Percentiles rank a stretch among this genome's conserved stretches.
These are phyloP conservation scores for Dorcoceras hygrometricum DNA, from an alignment of 257 asterid genomes.

Conservation along the genomic window DNA sequence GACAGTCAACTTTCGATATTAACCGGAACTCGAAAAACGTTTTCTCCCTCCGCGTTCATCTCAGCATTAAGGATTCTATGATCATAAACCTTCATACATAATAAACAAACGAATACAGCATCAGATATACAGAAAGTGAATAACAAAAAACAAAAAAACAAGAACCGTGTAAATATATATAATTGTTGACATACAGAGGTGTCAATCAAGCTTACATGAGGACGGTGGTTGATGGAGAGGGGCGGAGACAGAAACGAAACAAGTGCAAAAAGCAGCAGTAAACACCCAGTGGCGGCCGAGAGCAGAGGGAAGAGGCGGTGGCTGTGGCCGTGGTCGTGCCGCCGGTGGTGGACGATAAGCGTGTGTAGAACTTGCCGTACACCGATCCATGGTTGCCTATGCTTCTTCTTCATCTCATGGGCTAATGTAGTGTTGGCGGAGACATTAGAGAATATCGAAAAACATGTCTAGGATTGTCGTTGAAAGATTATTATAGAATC, in stretches of 20 bases:
- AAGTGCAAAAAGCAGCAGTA: slow-evolving; percentile 40
- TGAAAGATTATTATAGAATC: too few relatives aligned
- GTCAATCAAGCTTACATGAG: slow-evolving; percentile 19
- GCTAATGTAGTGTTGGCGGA: background rate
- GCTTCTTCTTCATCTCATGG: slow-evolving; percentile 44
- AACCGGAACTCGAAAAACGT: slow-evolving; percentile 57
- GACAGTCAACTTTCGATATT: background rate
- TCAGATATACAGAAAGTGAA: slow-evolving; percentile 5
- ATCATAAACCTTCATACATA: slow-evolving; percentile 34
- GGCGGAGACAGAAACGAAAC: slow-evolving; percentile 50
- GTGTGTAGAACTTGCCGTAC: slow-evolving; percentile 43
- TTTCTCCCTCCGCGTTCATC: slow-evolving; percentile 34
- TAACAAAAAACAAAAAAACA: background rate
- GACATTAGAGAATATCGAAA: background rate
- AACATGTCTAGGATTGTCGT: background rate
- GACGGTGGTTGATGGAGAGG: slow-evolving; percentile 24
- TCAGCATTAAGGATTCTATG: slow-evolving; percentile 18
- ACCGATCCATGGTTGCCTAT: slow-evolving; percentile 31
- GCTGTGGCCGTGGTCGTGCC: slow-evolving; percentile 41
- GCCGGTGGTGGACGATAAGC: slow-evolving; percentile 37
- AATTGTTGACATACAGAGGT: slow-evolving; percentile 20
- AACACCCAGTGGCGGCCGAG: slow-evolving; percentile 39
- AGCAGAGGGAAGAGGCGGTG: slow-evolving; percentile 41
- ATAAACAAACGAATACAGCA: background rate
- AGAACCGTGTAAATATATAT: background rate